phyloP scores from a whole-genome alignment of 1,284 basidiomycete genomes.

The Dichomitus squalens region DNA sequence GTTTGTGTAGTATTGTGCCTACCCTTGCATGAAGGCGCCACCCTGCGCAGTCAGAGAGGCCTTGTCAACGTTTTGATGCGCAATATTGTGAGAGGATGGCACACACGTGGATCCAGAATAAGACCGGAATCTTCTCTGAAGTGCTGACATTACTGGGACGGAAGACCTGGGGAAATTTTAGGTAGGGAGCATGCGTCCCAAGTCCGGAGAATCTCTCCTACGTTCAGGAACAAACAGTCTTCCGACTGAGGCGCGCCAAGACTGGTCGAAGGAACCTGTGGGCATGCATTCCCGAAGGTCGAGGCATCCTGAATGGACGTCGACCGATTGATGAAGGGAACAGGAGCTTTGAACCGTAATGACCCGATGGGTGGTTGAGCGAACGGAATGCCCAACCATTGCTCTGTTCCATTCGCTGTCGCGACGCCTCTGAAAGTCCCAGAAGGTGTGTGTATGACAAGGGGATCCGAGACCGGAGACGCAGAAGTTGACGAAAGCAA shows the following conservation, averaged over 20 bases:
- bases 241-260: slow-evolving; percentile 54
- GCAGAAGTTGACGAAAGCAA: neutral
- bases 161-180: slow-evolving; percentile 9
- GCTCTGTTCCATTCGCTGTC: slow-evolving; percentile 45
- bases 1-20: slow-evolving; percentile 4
- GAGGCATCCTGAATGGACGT: slow-evolving; percentile 44
- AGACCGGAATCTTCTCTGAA: slow-evolving; percentile 13
- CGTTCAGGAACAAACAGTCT: slow-evolving; percentile 59
- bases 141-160: slow-evolving; percentile 14
- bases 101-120: slow-evolving; percentile 24
- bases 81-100: neutral
- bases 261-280: slow-evolving; percentile 43
- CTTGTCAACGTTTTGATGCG: too few species aligned
- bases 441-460: slow-evolving; percentile 40
- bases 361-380: slow-evolving; percentile 58
- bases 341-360: slow-evolving; percentile 62
- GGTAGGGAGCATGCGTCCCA: neutral
- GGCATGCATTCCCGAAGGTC: slow-evolving; percentile 58
- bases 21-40: slow-evolving; percentile 52
- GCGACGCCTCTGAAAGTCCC: slow-evolving; percentile 50
- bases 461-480: slow-evolving; percentile 1
- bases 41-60: slow-evolving; percentile 41
- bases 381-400: slow-evolving; percentile 69
- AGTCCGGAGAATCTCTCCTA: slow-evolving; percentile 27
- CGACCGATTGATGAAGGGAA: slow-evolving; percentile 44